Conservation (phyloP, 139 green algal species). For the Diplosphaera chodatii region DNA sequence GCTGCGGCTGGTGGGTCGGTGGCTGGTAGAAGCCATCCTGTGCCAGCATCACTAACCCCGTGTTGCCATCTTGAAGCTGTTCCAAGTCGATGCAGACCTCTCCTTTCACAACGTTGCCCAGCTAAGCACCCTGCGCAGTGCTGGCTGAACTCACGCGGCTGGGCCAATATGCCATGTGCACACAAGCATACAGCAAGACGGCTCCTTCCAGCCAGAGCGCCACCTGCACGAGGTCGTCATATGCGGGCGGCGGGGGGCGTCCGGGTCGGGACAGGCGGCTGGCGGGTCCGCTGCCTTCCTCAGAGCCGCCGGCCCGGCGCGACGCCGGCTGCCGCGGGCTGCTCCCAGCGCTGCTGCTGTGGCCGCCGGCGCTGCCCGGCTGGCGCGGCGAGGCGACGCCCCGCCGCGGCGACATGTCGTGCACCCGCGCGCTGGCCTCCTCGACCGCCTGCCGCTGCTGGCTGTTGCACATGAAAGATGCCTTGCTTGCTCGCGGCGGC, state of each 20-base stretch:
- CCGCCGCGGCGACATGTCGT: not conserved
- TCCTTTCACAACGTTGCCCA: no score
- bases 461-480: no score
- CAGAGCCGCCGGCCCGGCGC: not conserved
- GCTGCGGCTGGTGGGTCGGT: not conserved
- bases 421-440: not conserved
- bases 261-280: not conserved
- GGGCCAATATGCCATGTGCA: no score
- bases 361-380: not conserved
- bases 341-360: not conserved
- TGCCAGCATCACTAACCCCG: no score
- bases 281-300: not conserved
- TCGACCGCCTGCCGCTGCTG: not conserved
- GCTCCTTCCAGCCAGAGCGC: no score
- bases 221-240: not conserved
- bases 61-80: no score
- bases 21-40: not conserved
- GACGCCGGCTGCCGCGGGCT: no score
- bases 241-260: not conserved
- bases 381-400: not conserved
- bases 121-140: no score
- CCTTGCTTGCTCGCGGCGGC: no score
- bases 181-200: no score
- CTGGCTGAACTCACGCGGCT: no score
- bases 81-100: no score